Evolutionary conservation across 371 early-diverging fungal species (phyloP).

Genomic region (Fennellomyces sp.): DNA sequence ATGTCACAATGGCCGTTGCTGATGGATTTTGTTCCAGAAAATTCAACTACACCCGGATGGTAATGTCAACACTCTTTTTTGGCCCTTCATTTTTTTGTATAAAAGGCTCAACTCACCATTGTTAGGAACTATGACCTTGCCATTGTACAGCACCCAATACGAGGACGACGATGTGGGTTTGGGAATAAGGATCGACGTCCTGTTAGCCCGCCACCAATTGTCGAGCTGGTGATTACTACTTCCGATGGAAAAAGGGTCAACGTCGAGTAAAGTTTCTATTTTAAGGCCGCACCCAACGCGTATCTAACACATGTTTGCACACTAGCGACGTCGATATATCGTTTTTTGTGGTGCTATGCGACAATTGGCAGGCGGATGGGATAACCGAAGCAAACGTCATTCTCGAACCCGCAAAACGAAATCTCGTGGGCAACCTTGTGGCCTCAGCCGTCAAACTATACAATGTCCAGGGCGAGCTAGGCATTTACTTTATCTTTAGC

Average conservation of each 20-base stretch:
- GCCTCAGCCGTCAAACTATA: slow-evolving; percentile 68
- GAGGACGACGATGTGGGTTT: slow-evolving; percentile 72
- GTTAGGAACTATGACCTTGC: slow-evolving; percentile 16
- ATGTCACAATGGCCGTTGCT: slow-evolving; percentile 3
- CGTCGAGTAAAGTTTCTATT: slow-evolving; percentile 10
- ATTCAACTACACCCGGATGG: not conserved
- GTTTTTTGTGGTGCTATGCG: slow-evolving; percentile 21
- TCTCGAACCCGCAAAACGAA: slow-evolving; percentile 32
- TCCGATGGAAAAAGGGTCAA: slow-evolving; percentile 18
- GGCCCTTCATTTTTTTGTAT: not conserved
- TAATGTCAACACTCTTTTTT: not conserved
- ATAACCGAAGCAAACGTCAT: slow-evolving; percentile 27
- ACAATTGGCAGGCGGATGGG: slow-evolving; percentile 31
- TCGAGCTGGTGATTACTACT: slow-evolving; percentile 41
- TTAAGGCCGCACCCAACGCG: too few relatives aligned
- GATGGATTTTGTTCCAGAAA: not conserved
- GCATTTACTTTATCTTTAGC: slow-evolving; percentile 78
- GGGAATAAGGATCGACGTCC: slow-evolving; percentile 75
- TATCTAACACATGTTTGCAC: too few relatives aligned
- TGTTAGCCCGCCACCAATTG: slow-evolving; percentile 72
- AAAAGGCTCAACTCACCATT: not conserved
- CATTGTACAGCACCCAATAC: slow-evolving; percentile 65
- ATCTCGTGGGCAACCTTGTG: slow-evolving; percentile 74
- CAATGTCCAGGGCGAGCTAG: slow-evolving; percentile 65
- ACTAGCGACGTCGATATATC: slow-evolving; percentile 17